phyloP scores from a whole-genome alignment of 306 rosid genomes.

The Phaseolus lunatus region DNA sequence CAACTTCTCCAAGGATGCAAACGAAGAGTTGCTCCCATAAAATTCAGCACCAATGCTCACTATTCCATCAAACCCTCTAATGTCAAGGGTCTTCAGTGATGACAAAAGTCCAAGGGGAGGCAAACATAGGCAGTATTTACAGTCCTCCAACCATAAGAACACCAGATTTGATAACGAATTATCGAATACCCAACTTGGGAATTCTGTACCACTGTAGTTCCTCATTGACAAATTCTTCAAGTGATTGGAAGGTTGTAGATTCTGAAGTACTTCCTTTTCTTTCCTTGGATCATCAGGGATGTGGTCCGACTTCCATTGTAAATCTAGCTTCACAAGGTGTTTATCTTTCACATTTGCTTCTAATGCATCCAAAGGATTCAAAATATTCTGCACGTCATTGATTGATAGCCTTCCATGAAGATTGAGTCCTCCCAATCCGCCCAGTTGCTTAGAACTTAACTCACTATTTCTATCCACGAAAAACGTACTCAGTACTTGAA shows the following conservation, averaged over 20 bases:
- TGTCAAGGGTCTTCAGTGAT: rapidly evolving
- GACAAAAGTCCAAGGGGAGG: not conserved
- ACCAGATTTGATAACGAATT: not conserved
- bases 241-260: not conserved
- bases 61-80: not conserved
- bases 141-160: not conserved
- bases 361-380: not conserved
- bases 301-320: not conserved
- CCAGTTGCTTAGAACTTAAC: not conserved
- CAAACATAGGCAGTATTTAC: not conserved
- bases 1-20: not conserved
- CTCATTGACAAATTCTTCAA: not conserved
- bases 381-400: not conserved
- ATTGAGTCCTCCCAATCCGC: conserved; percentile 1
- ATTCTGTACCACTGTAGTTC: not conserved
- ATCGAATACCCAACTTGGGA: not conserved
- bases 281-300: not conserved
- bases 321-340: not conserved
- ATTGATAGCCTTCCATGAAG: not conserved
- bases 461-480: not conserved
- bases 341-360: not conserved
- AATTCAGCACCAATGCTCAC: not conserved
- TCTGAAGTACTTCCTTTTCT: not conserved
- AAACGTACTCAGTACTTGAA: not conserved
- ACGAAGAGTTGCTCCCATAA: not conserved